Conservation (phyloP, 2,329 filamentous ascomycete species). For the Cytospora piceae region DNA sequence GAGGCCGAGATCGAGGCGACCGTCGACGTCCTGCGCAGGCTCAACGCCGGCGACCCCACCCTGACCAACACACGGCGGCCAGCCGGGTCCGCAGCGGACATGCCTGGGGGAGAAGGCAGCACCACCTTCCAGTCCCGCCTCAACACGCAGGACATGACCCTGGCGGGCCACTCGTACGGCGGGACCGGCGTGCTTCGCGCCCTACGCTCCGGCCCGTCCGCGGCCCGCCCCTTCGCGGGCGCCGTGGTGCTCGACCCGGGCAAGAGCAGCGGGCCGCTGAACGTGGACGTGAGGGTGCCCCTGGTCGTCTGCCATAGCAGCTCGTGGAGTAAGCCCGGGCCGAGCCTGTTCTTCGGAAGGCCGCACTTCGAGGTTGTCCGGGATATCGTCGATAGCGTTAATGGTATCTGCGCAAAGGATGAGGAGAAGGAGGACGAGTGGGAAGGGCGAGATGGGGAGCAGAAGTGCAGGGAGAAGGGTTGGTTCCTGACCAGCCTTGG, state of each 20-base stretch:
- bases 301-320: conserved; percentile 66
- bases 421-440: background rate
- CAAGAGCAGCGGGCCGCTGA: conserved; percentile 65
- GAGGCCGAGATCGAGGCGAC: conserved; percentile 54
- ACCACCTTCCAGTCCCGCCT: conserved; percentile 55
- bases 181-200: conserved; percentile 66
- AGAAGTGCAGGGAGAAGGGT: conserved; percentile 35
- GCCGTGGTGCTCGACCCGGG: conserved; percentile 69
- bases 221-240: conserved; percentile 52
- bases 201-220: conserved; percentile 52
- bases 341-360: conserved; percentile 62
- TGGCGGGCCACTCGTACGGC: conserved; percentile 68
- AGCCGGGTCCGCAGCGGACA: conserved; percentile 50
- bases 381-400: conserved; percentile 54
- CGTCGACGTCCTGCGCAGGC: conserved; percentile 44
- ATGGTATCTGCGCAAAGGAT: conserved; percentile 42
- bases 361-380: conserved; percentile 67
- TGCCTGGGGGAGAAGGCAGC: conserved; percentile 38
- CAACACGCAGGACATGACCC: conserved; percentile 56
- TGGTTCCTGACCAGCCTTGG: conserved; percentile 61
- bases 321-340: conserved; percentile 61
- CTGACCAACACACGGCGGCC: conserved; percentile 39
- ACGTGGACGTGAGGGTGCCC: conserved; percentile 61
- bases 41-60: conserved; percentile 46
- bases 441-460: background rate